These are phyloP conservation scores for Gaultheria prostrata DNA, from an alignment of 148 eudicot species.

Conservation along the genomic window DNA sequence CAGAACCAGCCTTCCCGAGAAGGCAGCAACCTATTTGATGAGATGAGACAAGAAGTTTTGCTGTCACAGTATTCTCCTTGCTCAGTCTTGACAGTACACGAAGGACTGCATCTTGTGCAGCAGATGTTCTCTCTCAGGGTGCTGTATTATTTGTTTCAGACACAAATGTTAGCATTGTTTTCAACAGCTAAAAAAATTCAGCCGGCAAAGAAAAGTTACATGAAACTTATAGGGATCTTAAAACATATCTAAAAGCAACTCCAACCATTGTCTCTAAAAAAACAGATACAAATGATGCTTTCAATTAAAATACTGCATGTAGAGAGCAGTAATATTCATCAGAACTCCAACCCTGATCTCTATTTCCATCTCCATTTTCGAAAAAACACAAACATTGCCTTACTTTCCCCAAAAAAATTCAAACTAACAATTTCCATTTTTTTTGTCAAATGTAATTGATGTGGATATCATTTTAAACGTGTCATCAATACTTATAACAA, in stretches of 20 bases:
- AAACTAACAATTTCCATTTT: not conserved
- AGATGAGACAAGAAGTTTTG: constrained; percentile 78
- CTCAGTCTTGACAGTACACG: constrained; percentile 70
- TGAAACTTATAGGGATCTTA: not conserved
- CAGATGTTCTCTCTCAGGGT: constrained; percentile 84
- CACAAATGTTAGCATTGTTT: constrained; percentile 13
- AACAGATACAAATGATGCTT: not conserved
- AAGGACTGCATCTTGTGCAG: constrained; percentile 85
- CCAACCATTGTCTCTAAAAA: not conserved
- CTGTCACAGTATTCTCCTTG: constrained; percentile 54
- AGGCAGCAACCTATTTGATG: constrained; percentile 96
- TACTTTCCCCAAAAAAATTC: not conserved
- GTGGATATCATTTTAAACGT: no score
- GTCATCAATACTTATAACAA: no score
- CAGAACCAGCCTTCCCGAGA: constrained; percentile 87
- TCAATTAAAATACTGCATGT: not conserved
- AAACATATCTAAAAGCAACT: constrained; percentile 4
- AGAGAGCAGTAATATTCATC: not conserved
- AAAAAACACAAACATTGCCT: not conserved
- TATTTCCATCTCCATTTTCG: not conserved
- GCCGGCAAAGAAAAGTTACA: not conserved
- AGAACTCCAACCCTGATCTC: not conserved
- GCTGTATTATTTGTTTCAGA: constrained; percentile 43
- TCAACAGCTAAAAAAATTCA: not conserved
- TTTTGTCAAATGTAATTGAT: no score